phyloP scores from a whole-genome alignment of 2,329 filamentous ascomycete genomes.

The Xylariaceae sp. region DNA sequence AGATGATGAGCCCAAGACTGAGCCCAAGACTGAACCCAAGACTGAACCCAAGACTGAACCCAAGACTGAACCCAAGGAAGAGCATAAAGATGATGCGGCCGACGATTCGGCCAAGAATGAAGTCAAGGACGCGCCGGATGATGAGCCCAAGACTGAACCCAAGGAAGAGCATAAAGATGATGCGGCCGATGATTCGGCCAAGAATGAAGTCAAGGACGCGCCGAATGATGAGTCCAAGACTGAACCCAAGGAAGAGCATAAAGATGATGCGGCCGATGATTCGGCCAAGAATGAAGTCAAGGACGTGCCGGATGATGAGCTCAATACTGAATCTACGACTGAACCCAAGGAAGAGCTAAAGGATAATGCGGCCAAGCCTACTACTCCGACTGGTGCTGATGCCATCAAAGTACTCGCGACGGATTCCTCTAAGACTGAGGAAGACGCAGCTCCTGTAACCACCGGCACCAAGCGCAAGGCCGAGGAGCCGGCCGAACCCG shows the following conservation, averaged over 20 bases:
- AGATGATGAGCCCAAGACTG: no score
- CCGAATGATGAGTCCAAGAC: no score
- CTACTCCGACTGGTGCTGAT: slow-evolving; percentile 5
- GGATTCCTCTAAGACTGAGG: slow-evolving; percentile 14
- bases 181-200: background rate
- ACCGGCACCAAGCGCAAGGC: slow-evolving; percentile 29
- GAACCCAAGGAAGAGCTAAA: slow-evolving; percentile 7
- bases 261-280: slow-evolving; percentile 7
- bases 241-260: slow-evolving; percentile 3
- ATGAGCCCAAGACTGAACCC: no score
- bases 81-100: slow-evolving; percentile 14
- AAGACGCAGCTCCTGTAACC: slow-evolving; percentile 8
- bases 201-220: no score
- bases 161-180: background rate
- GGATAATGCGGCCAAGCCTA: slow-evolving; percentile 8
- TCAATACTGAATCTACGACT: no score
- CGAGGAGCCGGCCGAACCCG: slow-evolving; percentile 13
- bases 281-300: no score
- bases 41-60: no score
- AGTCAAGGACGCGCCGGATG: no score
- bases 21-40: no score
- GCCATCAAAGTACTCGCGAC: slow-evolving; percentile 7
- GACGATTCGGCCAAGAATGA: no score
- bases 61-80: background rate
- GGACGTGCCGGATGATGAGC: no score